Evolutionary conservation across 306 rosid genomes (phyloP).

Genomic region (Cercis canadensis): DNA sequence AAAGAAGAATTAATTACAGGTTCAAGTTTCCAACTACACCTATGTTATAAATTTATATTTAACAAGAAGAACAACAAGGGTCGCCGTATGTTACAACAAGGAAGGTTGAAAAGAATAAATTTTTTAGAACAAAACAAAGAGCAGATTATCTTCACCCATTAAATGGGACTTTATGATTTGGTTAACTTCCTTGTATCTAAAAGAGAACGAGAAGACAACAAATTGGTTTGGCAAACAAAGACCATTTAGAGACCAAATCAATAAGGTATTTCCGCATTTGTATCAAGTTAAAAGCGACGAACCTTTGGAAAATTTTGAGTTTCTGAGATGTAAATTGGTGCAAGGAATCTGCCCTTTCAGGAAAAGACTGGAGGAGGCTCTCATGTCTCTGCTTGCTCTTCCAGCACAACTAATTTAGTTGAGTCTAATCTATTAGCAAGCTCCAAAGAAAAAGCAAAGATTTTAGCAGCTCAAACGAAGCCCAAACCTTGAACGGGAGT

Average conservation of each 20-base stretch:
- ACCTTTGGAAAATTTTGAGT: constrained; percentile 55
- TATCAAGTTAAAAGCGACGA: background rate
- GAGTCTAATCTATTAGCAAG: too few species aligned
- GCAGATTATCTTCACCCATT: background rate
- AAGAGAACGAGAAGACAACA: background rate
- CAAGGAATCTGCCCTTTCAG: constrained; percentile 62
- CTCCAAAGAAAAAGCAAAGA: too few species aligned
- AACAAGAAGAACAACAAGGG: background rate
- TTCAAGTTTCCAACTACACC: background rate
- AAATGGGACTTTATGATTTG: background rate
- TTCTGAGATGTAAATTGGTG: constrained; percentile 37
- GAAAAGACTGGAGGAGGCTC: constrained; percentile 62
- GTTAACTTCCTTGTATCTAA: background rate
- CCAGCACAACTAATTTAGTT: too few species aligned
- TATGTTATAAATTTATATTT: too few species aligned
- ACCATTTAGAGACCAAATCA: background rate
- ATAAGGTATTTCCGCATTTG: background rate
- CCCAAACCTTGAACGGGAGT: too few species aligned
- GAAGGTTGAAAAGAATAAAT: background rate
- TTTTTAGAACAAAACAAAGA: background rate
- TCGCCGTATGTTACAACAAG: background rate
- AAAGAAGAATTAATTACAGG: background rate
- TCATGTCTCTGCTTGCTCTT: constrained; percentile 38
- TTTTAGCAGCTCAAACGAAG: too few species aligned
- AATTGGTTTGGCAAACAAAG: background rate